Evolutionary conservation across 108 stramenopile genomes (phyloP).

Genomic region (Cyclotella baltica): DNA sequence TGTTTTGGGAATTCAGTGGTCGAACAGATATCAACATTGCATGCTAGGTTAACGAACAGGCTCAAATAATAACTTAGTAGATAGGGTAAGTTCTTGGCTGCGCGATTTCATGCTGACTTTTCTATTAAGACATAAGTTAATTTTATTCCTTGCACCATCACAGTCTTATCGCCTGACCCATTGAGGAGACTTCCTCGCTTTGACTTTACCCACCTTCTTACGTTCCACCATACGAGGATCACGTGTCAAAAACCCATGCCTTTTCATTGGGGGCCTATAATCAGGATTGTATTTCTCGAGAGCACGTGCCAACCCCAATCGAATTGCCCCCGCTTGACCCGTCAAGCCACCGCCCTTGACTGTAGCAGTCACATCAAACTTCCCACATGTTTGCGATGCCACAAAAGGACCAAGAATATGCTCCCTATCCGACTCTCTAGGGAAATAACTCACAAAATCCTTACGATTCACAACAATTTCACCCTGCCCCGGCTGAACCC

Average conservation of each 20-base stretch:
- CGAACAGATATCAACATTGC: too few species aligned
- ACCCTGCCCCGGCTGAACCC: constrained; percentile 92
- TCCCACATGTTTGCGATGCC: constrained; percentile 86
- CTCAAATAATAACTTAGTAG: too few species aligned
- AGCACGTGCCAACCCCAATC: constrained; percentile 93
- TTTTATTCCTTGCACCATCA: neutral
- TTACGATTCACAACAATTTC: constrained; percentile 85
- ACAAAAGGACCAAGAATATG: constrained; percentile 85
- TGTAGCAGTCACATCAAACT: constrained; percentile 82
- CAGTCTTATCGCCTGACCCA: constrained; percentile 95
- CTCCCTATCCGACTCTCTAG: constrained; percentile 74
- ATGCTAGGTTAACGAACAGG: too few species aligned
- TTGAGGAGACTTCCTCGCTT: constrained; percentile 96
- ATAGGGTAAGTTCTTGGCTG: too few species aligned
- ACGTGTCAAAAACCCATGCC: constrained; percentile 89
- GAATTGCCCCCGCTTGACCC: constrained; percentile 95
- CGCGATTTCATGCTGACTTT: neutral
- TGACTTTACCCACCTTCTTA: constrained; percentile 96
- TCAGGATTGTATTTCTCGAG: constrained; percentile 94
- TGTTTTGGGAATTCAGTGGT: too few species aligned
- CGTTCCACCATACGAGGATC: constrained; percentile 97
- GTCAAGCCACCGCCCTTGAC: constrained; percentile 89
- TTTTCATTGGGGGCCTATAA: constrained; percentile 92
- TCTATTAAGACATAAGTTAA: neutral
- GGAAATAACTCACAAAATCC: constrained; percentile 90